Conservation (phyloP, 2,329 filamentous ascomycete species). For the Alternaria triticimaculans region DNA sequence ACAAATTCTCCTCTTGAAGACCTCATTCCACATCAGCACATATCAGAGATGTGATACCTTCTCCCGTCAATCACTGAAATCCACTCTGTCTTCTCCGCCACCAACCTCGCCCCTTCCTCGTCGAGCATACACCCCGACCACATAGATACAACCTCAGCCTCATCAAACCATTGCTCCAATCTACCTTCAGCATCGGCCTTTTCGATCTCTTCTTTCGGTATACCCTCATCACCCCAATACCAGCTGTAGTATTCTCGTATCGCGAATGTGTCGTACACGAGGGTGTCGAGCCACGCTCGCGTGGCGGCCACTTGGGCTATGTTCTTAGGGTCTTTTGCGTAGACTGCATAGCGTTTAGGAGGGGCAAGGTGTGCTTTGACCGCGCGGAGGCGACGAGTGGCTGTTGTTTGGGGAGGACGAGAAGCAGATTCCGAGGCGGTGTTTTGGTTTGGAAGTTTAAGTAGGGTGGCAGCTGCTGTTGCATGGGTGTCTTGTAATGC, state of each 20-base stretch:
- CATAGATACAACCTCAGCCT: neutral
- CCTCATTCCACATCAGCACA: neutral
- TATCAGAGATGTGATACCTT: neutral
- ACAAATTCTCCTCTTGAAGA: neutral
- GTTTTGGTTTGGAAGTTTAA: neutral
- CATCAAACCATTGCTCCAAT: neutral
- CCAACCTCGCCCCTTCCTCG: neutral
- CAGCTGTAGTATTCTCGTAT: neutral
- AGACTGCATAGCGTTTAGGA: neutral
- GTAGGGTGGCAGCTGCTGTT: neutral
- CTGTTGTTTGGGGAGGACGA: neutral
- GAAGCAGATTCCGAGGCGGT: neutral
- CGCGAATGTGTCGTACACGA: neutral
- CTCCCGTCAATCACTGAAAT: neutral
- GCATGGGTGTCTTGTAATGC: neutral
- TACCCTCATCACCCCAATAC: neutral
- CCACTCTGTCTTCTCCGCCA: neutral
- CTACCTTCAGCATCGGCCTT: neutral
- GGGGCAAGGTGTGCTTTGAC: neutral
- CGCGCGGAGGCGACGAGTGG: neutral
- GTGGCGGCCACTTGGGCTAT: neutral
- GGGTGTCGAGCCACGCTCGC: neutral
- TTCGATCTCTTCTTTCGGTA: neutral
- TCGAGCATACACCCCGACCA: neutral
- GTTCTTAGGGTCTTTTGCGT: neutral